These are phyloP conservation scores for Marasmius oreades DNA, from an alignment of 1,284 basidiomycete genomes.

Conservation along the genomic window DNA sequence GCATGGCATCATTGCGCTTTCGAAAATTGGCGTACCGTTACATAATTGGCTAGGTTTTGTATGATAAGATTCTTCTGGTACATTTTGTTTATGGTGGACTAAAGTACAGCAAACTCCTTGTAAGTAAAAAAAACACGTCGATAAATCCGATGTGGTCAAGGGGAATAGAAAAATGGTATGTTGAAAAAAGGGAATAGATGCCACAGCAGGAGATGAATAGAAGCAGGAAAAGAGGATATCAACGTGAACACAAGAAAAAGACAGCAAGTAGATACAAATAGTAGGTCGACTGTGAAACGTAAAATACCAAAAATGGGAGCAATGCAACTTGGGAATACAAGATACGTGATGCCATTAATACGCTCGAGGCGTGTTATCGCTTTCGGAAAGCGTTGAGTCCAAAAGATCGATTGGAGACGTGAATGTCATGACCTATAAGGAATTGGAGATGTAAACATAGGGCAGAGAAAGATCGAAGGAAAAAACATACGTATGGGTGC, in stretches of 20 bases:
- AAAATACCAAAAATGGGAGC: no score
- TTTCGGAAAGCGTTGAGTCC: constrained; percentile 17
- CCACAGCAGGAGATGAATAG: no score
- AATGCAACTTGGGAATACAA: neutral
- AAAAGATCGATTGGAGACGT: constrained; percentile 39
- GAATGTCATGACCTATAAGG: constrained; percentile 32
- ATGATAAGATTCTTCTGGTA: neutral
- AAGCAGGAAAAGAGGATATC: no score
- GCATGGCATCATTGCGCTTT: neutral
- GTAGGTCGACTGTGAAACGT: no score
- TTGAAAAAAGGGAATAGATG: no score
- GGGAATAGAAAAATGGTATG: no score
- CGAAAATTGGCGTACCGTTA: no score
- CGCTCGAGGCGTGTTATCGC: neutral
- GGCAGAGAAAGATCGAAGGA: constrained; percentile 1
- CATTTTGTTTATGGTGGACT: neutral
- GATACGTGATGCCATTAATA: neutral
- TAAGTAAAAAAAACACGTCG: neutral
- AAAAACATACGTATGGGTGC: constrained; percentile 34
- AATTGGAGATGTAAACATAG: constrained; percentile 2
- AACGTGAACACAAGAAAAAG: no score
- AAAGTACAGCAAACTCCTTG: neutral
- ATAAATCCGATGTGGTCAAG: no score
- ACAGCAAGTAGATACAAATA: no score
- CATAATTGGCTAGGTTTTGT: neutral